Conservation (phyloP, 805 yeast genomes). For the Zygotorulaspora chibaensis region DNA sequence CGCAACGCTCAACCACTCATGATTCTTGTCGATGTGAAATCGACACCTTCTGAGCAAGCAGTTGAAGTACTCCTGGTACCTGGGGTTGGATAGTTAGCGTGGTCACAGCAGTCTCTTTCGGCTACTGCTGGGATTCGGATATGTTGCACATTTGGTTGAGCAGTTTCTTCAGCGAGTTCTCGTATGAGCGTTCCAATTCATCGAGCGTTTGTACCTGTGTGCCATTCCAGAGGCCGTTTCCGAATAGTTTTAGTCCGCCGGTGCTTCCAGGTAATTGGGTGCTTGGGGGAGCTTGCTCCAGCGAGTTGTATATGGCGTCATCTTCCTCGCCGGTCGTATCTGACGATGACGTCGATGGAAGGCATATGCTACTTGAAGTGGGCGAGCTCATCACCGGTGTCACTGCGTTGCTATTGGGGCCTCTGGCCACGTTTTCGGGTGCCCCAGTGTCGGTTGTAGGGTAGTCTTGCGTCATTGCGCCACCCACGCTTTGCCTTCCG, state of each 20-base stretch:
- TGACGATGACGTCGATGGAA: too few species aligned
- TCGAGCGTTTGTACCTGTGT: background rate
- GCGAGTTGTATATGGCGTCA: too few species aligned
- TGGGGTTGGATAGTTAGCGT: background rate
- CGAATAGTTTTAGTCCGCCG: background rate
- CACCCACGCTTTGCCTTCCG: background rate
- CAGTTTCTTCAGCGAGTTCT: background rate
- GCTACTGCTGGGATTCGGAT: background rate
- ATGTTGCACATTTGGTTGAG: background rate
- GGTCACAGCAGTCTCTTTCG: background rate
- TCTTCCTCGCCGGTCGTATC: too few species aligned
- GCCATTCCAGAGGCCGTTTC: background rate
- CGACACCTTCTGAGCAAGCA: too few species aligned
- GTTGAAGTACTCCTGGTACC: background rate
- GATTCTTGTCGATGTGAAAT: too few species aligned
- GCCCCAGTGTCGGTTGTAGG: background rate
- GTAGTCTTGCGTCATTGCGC: background rate
- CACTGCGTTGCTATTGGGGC: too few species aligned
- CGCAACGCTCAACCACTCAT: too few species aligned
- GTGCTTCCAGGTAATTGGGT: background rate
- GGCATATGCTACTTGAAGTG: too few species aligned
- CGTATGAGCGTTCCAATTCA: background rate
- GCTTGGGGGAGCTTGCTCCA: too few species aligned
- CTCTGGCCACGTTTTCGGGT: background rate
- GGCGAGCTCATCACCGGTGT: too few species aligned